phyloP scores from a whole-genome alignment of 495 filamentous ascomycete species.

The Talaromyces thailandensis region DNA sequence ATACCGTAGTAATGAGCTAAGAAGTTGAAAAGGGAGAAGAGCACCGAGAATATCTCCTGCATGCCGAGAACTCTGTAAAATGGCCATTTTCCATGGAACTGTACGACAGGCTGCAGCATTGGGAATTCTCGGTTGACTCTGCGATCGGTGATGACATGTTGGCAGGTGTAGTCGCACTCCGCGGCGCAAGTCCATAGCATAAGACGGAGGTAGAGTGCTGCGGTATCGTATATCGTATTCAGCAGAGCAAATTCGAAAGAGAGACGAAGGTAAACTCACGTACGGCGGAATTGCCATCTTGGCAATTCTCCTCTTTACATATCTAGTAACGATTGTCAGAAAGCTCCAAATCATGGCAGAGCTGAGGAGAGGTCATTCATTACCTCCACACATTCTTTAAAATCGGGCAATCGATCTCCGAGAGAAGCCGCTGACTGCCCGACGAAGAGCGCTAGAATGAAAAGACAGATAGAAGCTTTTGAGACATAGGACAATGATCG shows the following conservation, averaged over 20 bases:
- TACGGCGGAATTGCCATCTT: slow-evolving; percentile 33
- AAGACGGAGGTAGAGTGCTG: slow-evolving; percentile 42
- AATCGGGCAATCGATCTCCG: slow-evolving; percentile 84
- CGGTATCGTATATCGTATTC: slow-evolving; percentile 8
- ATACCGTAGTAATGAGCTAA: slow-evolving; percentile 80
- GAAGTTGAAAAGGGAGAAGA: slow-evolving; percentile 88
- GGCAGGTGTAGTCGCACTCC: slow-evolving; percentile 98
- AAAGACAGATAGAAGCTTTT: slow-evolving; percentile 15
- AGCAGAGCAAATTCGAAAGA: slow-evolving; percentile 2
- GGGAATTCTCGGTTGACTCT: slow-evolving; percentile 59
- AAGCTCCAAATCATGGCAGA: background rate
- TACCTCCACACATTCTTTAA: slow-evolving; percentile 82
- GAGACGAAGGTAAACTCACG: slow-evolving; percentile 24
- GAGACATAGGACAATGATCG: background rate
- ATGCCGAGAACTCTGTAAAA: slow-evolving; percentile 83
- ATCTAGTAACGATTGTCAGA: slow-evolving; percentile 40
- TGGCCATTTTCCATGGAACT: slow-evolving; percentile 99
- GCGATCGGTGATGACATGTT: slow-evolving; percentile 78
- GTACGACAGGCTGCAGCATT: slow-evolving; percentile 59
- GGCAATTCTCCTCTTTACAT: slow-evolving; percentile 76
- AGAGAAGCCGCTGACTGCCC: slow-evolving; percentile 55
- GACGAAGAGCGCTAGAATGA: slow-evolving; percentile 35
- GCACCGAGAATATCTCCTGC: slow-evolving; percentile 87
- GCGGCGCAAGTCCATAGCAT: slow-evolving; percentile 61
- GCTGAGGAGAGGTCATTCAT: background rate